Evolutionary conservation across 176 grass and related monocot genomes (phyloP), one percentile per base, ranked within the genome.

Genomic region (Poa annua): DNA sequence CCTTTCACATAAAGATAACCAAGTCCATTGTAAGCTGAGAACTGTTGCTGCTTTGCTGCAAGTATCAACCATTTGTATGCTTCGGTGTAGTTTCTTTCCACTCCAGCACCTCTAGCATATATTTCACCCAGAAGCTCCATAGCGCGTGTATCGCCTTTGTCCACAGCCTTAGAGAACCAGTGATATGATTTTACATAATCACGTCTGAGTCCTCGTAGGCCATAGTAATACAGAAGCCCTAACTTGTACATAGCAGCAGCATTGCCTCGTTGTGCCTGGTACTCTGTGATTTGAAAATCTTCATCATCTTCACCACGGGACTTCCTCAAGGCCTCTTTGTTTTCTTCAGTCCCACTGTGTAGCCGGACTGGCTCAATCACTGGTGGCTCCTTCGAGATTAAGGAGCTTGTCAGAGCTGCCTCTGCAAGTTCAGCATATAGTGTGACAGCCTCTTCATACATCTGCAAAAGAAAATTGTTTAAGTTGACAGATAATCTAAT

Each of bases 1-100:
- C 97, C 93, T 94, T 99, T 99, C 22, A 96, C 93, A 79, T 99
- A 94, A 22, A 99, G 89, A 71, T 99, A 99, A 54, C 97, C 97
- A 59, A 99, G 86, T 66, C 93, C 97, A 90, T 99, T 99, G 84
- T 99, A 99, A 49, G 97, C 97, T 48, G 97, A 99, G 82, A 94
- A 99, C 68, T 94, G 86, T 84, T 92, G 85, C 77, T 96, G 89
- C 32, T 78, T 96, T 49, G 91, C 91, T 76, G 97, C 97, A 20
- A 90, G 89, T 61, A 91, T 81, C 60, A 96, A 78, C 89, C 88
- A 99, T 72, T 89, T 90, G 72, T 92, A 99, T 78, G 97, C 93
- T 88, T 96, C 90, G 3, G 93, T 96, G 79, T 94, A 96, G 64
- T 99, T 99, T 62, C 79, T 94, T 78, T 94, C 91, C 32, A 99